These are phyloP conservation scores for Tremella mesenterica DNA, from an alignment of 768 basidiomycete genomes.

Conservation along the genomic window DNA sequence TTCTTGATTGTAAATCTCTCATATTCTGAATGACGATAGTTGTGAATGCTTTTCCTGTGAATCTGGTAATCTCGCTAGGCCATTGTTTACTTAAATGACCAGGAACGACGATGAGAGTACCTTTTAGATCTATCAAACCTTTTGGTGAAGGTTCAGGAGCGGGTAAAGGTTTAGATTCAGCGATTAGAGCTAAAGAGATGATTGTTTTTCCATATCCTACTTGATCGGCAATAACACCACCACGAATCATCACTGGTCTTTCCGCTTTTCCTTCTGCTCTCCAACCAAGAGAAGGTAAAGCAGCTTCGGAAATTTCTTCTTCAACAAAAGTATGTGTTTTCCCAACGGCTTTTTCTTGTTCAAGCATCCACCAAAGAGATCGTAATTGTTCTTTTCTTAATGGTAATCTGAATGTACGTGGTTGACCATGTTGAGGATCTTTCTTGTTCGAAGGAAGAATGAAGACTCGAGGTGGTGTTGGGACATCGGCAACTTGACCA, in stretches of 20 bases:
- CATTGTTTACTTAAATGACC: conserved; percentile 85
- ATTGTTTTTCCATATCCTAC: conserved; percentile 97
- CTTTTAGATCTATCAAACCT: conserved; percentile 58
- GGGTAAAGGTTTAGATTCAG: conserved; percentile 50
- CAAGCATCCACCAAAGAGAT: conserved; percentile 85
- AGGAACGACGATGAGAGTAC: conserved; percentile 75
- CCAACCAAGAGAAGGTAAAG: conserved; percentile 80
- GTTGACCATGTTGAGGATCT: conserved; percentile 64
- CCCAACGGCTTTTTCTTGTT: conserved; percentile 59
- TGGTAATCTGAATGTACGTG: conserved; percentile 64
- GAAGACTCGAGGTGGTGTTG: conserved; percentile 55
- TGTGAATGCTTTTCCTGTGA: conserved; percentile 57
- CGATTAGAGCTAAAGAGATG: conserved; percentile 80
- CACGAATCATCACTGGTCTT: conserved; percentile 63
- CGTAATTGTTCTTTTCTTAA: conserved; percentile 80
- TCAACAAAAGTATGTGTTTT: conserved; percentile 63
- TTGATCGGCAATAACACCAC: conserved; percentile 89
- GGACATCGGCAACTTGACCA: conserved; percentile 33
- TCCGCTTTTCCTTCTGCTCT: conserved; percentile 85
- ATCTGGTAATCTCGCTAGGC: conserved; percentile 76
- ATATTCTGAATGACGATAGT: conserved; percentile 62
- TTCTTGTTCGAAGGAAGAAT: conserved; percentile 59
- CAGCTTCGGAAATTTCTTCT: conserved; percentile 87
- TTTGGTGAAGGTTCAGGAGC: conserved; percentile 23
- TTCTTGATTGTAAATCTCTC: conserved; percentile 60